Evolutionary conservation across 805 yeast species (phyloP), one percentile per base, ranked within the genome.

Genomic region (Lipomyces starkeyi): DNA sequence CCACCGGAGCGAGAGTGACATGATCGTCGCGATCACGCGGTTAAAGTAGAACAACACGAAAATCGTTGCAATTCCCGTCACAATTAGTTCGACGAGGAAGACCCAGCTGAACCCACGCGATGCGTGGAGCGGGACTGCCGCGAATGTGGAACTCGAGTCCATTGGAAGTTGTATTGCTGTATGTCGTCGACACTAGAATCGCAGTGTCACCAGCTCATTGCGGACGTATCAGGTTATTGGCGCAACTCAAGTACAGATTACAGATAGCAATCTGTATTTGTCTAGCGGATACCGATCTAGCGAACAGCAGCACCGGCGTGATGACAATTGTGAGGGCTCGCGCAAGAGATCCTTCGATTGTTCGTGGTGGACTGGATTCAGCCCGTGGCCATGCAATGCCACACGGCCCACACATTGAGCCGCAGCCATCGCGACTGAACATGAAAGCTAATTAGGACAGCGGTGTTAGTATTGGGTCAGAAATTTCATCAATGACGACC

Each of bases 1-100:
- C 71, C 87, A 76, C 56, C 86, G 83, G 9, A 89, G 72, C 0
- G 84, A 32, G 9, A 79, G 77, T 5, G 94, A 85, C 9, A 91
- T 32, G 0, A 85, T 17, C 57, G 83, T 82, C 11, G 94, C 98
- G 22, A 89, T 76, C 3, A 88, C 79, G 65, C 98, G 83, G 73
- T 90, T 88, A 79, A 92, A 86, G 79, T 89, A 91, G 80, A 93
- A 93, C 55, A 92, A 79, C 62, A 90, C 83, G 29, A 89, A 84
- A 0, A 91, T 74, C 0, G 88, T 81, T 1, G 91, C 81, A 17
- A 89, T 78, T 37, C 90, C 83, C 2, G 89, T 84, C 67, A 93
- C 80, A 40, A 90, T 79, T 96, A 97, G 92, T 76, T 91, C 93
- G 20, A 87, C 89, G 71, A 93, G 80, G 78, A 93, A 94, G 27